Evolutionary conservation across 192 early-diverging fungal species (phyloP), one percentile per base, ranked within the genome.

Genomic region (Coemansia sp.): DNA sequence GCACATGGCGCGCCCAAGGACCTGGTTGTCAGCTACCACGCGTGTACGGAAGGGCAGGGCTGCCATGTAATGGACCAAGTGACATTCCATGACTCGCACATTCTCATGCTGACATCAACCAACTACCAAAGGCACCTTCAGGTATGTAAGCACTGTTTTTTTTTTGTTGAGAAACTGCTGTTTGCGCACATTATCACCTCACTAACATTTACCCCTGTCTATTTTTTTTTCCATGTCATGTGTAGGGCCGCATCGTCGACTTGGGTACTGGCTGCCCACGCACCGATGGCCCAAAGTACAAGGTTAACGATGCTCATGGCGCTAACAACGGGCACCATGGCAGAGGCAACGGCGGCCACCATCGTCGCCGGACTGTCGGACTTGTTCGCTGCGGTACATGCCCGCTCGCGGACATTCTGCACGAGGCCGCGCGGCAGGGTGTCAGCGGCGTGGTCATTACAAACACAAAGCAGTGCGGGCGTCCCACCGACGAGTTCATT

Each of bases 381-480:
- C 63, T 83, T 18, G 76, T 78, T 38, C 75, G 71, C 40, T 83
- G 81, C 41, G 76, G 81, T 29, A 24, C 58, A n/a, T 78, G 81
- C 27, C 66, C 81, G 6, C 70, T 83, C 43, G 46, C 75, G 4
- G 73, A 68, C 20, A 70, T 73, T 31, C 41, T 83, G 9, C 73
- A 34, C 36, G 68, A 75, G 66, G 81, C 73, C 12, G 65, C 39
- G 22, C 73, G 66, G 12, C 39, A 65, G 18, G 81, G 70, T 1
- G 66, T 73, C 43, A 70, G 64, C 29, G 81, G 81, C 16, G 60
- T 83, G 13, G 47, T 83, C 6, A 50, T 83, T 11, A 68, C 73
- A 52, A 83, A 83, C 64, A 74, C 76, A n/a, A 75, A 77, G 57
- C 60, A 63, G 49, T 83, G 81, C 43, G 76, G 76, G 10, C 66